phyloP scores from a whole-genome alignment of 192 early-diverging fungal species.

The Rhizoclosmatium sp. region DNA sequence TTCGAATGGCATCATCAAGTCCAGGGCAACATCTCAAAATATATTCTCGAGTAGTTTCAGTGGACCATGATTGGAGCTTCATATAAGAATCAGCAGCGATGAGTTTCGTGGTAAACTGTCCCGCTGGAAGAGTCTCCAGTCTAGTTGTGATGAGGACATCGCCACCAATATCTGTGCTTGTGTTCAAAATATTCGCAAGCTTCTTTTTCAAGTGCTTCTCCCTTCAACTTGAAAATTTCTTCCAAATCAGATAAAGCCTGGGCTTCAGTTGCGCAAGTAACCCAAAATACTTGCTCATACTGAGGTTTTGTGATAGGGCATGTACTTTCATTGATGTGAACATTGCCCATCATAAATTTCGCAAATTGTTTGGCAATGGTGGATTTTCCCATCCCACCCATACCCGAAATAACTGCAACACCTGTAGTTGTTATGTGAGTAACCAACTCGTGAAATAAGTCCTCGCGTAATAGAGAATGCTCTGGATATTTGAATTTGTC shows the following conservation, averaged over 20 bases:
- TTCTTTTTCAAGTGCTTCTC: neutral
- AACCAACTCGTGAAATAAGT: neutral
- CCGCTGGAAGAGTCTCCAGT: neutral
- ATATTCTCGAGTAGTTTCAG: neutral
- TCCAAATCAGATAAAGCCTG: constrained; percentile 16
- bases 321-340: neutral
- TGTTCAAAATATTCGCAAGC: neutral
- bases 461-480: neutral
- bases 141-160: constrained; percentile 13
- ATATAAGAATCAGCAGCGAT: neutral
- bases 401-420: constrained; percentile 19
- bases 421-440: neutral
- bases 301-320: constrained; percentile 14
- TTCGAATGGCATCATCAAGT: neutral
- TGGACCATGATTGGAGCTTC: neutral
- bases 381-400: constrained; percentile 23
- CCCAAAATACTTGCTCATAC: constrained; percentile 7
- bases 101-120: neutral
- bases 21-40: neutral
- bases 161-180: constrained; percentile 1
- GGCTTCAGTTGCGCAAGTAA: constrained; percentile 10
- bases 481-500: constrained; percentile 11
- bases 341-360: constrained; percentile 8
- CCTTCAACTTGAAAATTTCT: neutral
- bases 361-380: constrained; percentile 27